These are phyloP conservation scores for Tilletiopsis washingtonensis DNA, from an alignment of 1,284 basidiomycete species.

Conservation along the genomic window DNA sequence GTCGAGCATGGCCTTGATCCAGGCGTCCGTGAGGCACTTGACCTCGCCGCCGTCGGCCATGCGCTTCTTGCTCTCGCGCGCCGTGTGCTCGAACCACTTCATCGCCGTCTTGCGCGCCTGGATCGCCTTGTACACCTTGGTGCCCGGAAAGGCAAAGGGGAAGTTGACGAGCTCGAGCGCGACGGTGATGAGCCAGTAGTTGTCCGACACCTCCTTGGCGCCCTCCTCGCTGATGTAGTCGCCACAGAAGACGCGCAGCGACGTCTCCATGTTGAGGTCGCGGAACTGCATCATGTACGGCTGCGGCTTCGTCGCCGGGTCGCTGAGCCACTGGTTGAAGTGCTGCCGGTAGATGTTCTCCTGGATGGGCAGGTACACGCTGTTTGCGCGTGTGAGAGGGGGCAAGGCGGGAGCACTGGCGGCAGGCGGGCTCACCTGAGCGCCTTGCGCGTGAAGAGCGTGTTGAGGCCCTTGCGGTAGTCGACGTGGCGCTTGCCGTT, in stretches of 20 bases:
- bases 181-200: conserved; percentile 92
- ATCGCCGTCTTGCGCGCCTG: conserved; percentile 84
- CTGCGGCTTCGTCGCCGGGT: conserved; percentile 34
- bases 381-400: conserved; percentile 45
- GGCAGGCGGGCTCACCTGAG: conserved; percentile 49
- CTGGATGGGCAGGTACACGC: conserved; percentile 80
- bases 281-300: conserved; percentile 80
- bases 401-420: neutral
- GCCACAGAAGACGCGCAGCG: conserved; percentile 89
- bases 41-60: conserved; percentile 77
- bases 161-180: conserved; percentile 98
- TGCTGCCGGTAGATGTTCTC: conserved; percentile 75
- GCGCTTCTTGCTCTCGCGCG: conserved; percentile 68
- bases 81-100: conserved; percentile 73
- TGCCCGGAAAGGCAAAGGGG: conserved; percentile 69
- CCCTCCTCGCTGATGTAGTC: conserved; percentile 74
- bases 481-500: conserved; percentile 89
- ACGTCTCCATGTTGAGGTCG: conserved; percentile 94
- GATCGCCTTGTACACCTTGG: conserved; percentile 90
- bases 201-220: conserved; percentile 72
- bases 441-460: conserved; percentile 87
- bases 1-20: conserved; percentile 68
- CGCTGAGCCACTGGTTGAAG: conserved; percentile 52
- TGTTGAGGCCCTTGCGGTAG: conserved; percentile 84
- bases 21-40: conserved; percentile 84